These are phyloP conservation scores for Whalleya microplaca DNA, from an alignment of 2,329 filamentous ascomycete genomes.

Conservation along the genomic window DNA sequence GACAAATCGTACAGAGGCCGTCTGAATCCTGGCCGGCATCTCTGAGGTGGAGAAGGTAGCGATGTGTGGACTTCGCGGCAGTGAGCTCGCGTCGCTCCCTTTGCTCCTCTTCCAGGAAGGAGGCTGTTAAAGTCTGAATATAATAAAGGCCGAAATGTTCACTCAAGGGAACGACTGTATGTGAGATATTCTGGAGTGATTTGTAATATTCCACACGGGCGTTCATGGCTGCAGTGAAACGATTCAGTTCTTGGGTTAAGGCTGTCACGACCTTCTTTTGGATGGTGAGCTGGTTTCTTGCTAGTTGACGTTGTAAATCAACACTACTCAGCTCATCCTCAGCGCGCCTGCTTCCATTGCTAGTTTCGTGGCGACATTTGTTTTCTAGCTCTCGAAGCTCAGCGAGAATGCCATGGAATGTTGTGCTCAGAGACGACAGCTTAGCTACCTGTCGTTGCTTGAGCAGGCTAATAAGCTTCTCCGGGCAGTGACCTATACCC, in stretches of 20 bases:
- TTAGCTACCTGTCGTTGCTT: conserved; percentile 50
- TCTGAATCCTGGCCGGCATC: conserved; percentile 64
- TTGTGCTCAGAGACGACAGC: conserved; percentile 56
- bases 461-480: conserved; percentile 59
- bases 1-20: conserved; percentile 84
- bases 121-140: conserved; percentile 45
- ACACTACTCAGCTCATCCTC: conserved; percentile 68
- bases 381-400: conserved; percentile 68
- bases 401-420: conserved; percentile 71
- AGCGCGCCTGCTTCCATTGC: conserved; percentile 57
- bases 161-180: conserved; percentile 78
- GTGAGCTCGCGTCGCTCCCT: conserved; percentile 61
- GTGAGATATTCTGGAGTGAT: conserved; percentile 88
- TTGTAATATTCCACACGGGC: conserved; percentile 85
- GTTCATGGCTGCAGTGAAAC: conserved; percentile 81
- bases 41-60: conserved; percentile 66
- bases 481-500: conserved; percentile 72
- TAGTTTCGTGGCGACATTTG: conserved; percentile 61
- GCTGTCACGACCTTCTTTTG: conserved; percentile 53
- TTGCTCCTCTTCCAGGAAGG: conserved; percentile 49
- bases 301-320: conserved; percentile 62
- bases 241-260: conserved; percentile 72
- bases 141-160: conserved; percentile 50
- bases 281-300: conserved; percentile 56
- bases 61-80: conserved; percentile 69